Base-by-base conservation (phyloP, 1,284 basidiomycete genomes). In the Rhodotorula sp. region DNA sequence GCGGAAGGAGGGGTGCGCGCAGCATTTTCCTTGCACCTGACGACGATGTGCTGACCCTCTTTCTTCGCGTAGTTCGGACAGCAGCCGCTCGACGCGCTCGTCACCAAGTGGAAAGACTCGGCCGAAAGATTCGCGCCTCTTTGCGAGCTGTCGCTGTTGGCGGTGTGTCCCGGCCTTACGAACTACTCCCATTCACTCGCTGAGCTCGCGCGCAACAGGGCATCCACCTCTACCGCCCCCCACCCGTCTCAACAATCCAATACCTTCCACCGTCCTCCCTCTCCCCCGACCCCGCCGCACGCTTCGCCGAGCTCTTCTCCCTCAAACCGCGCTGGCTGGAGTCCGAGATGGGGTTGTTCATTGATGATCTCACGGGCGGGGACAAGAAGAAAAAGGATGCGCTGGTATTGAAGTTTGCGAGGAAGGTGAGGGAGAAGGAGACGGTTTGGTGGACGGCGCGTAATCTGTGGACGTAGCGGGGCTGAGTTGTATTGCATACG, bases 311-410 rank as follows among this genome's bases (percentile, higher is more conserved):
- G 69, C 84, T 95, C 30, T 96, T 96, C 82, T 83, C 90, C 58
- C 88, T 87, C 9, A 86, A 89, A 4, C 69, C 85, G 10, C 84
- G 86, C 40, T 95, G 93, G 93, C 86, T 85, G 74, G 85, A 84
- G 4, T 86, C 88, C 13, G 91, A 94, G 31, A 90, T 96, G 74
- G 79, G 82, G 20, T 89, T 89, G 0, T 96, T 94, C 80, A 81
- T 96, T 20, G 81, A 84, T 13, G 92, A 92, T 68, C 86, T 95
- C 65, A 88, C 67, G 6, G 68, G 87, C 0, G 82, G 92, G 16
- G 87, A 90, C 77, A 82, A 82, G n/a, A 94, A 94, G 80, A 91
- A 91, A 75, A 83, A 89, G 56, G 93, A 96, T 77, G 92, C 88
- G 79, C 78, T 95, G 69, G 81, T 95, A 47, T 85, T 91, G 56